Base-by-base conservation (phyloP, 768 basidiomycete genomes). In the Tylopilus sp. region DNA sequence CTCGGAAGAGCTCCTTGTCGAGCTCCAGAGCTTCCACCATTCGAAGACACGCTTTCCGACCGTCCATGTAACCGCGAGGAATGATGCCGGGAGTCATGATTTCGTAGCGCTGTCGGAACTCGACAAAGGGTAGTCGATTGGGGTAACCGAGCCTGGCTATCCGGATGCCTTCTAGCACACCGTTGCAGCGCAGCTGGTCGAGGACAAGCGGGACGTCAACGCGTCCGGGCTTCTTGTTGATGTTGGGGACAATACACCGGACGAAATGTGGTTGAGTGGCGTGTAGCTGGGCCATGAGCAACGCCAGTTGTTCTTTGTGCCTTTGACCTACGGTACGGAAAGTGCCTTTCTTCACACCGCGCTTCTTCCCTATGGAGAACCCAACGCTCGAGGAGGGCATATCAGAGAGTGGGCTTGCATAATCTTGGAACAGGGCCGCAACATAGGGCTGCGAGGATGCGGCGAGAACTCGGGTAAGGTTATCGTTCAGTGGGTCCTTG, bases 201-300 rank as follows among this genome's bases (percentile, higher is more conserved):
- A 99, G 80, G 4, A 98, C 92, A 39, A 98, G 82, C 0, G 95
- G 95, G 1, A 93, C 89, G 60, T 97, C 95, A 56, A 99, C 79
- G 40, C 88, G 81, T 6, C 88, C 89, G 0, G 97, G 92, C 63
- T 89, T 90, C 77, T 98, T 98, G 70, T 83, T 75, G 18, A 78
- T 73, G 61, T 99, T 99, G 2, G 97, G 97, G 2, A 99, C 95
- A 60, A 99, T 99, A 64, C 97, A 99, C 22, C 97, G 81, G 12
- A 99, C 90, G 69, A 99, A 99, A 68, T 99, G 97, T 1, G 97
- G 97, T 60, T 98, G 95, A 0, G 97, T 99, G 2, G 91, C 82
- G 50, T 88, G 83, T 11, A 99, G 77, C 62, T 98, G 97, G 3
- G 73, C 67, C 91, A 99, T 95, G 46, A 99, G 77, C 60, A 89